These are phyloP conservation scores for Blumeria hordei DNA, from an alignment of 2,329 filamentous ascomycete species.

Conservation along the genomic window DNA sequence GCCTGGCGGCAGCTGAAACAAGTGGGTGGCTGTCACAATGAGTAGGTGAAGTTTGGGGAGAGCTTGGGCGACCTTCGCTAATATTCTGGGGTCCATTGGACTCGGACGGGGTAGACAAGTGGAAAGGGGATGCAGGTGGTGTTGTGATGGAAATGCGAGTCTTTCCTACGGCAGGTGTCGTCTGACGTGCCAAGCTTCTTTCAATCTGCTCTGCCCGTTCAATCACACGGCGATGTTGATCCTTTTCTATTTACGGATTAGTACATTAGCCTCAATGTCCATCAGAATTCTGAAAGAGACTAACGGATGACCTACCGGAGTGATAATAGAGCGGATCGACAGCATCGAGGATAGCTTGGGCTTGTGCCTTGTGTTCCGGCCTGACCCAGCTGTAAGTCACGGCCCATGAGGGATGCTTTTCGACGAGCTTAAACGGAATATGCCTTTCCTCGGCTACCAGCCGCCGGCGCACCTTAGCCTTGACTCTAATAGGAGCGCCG, in stretches of 20 bases:
- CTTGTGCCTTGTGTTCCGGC: slow-evolving; percentile 2
- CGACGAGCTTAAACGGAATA: slow-evolving; percentile 3
- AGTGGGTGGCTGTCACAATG: no score
- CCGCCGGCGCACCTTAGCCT: neutral
- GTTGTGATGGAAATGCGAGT: no score
- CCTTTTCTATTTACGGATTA: neutral
- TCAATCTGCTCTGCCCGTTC: neutral
- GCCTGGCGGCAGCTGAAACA: no score
- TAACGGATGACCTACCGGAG: neutral
- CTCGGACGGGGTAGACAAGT: no score
- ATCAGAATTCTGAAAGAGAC: neutral
- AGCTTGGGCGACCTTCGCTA: no score
- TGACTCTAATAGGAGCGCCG: neutral
- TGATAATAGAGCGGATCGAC: neutral
- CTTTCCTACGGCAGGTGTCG: neutral
- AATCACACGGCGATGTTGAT: slow-evolving; percentile 1
- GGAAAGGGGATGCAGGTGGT: no score
- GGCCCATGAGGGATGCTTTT: slow-evolving; percentile 4
- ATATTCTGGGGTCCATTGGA: no score
- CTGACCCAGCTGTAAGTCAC: slow-evolving; percentile 4
- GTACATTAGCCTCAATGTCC: neutral
- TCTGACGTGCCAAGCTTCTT: neutral
- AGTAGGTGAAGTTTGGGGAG: no score
- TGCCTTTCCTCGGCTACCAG: neutral
- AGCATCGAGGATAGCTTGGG: slow-evolving; percentile 2